Conservation (phyloP, 2,329 filamentous ascomycete species). For the Sphaerulina musiva region DNA sequence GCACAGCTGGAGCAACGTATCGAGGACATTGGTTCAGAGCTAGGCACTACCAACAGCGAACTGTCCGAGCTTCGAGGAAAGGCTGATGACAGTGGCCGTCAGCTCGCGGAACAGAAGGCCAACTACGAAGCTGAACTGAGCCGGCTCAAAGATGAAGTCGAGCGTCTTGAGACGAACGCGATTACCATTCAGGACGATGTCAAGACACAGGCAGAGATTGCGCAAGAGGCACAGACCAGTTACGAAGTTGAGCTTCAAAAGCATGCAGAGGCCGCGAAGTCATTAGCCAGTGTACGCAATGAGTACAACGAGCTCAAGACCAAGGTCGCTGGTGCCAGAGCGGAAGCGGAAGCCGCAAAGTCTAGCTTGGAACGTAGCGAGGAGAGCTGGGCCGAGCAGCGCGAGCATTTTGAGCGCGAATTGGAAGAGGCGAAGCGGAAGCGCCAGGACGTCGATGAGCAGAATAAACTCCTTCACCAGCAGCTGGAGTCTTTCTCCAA, state of each 20-base stretch:
- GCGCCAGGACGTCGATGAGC: constrained; percentile 75
- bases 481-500: constrained; percentile 72
- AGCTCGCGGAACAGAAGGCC: constrained; percentile 75
- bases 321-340: constrained; percentile 64
- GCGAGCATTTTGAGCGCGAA: constrained; percentile 75
- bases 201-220: constrained; percentile 87
- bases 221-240: constrained; percentile 84
- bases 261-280: constrained; percentile 89
- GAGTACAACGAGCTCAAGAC: constrained; percentile 80
- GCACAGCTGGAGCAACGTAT: constrained; percentile 75
- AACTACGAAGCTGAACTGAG: constrained; percentile 71
- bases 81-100: constrained; percentile 65
- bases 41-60: constrained; percentile 74
- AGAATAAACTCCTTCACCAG: constrained; percentile 84
- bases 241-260: constrained; percentile 93
- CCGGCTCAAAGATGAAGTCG: constrained; percentile 75
- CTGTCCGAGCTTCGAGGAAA: constrained; percentile 72
- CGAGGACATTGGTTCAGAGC: constrained; percentile 74
- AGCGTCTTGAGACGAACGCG: constrained; percentile 69
- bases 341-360: constrained; percentile 80
- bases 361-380: constrained; percentile 72
- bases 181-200: constrained; percentile 86
- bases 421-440: constrained; percentile 69
- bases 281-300: constrained; percentile 67
- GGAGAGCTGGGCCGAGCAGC: constrained; percentile 78